phyloP scores from a whole-genome alignment of 306 rosid species.

The Corylus avellana region DNA sequence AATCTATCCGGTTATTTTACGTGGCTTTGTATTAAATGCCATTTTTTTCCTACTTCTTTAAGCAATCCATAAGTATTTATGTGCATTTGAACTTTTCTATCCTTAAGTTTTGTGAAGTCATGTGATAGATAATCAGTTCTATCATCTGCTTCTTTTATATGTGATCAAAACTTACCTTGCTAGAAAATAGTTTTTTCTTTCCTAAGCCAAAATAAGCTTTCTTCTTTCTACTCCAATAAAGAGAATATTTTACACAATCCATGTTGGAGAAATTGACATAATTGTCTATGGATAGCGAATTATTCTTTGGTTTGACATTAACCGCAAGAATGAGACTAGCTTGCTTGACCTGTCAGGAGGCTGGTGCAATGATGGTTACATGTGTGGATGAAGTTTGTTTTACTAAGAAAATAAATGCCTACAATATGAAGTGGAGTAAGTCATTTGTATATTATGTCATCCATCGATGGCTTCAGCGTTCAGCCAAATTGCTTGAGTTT shows the following conservation, averaged over 20 bases:
- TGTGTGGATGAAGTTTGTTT: too few species aligned
- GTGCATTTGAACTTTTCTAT: background rate
- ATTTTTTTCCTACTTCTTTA: background rate
- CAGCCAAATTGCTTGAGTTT: too few species aligned
- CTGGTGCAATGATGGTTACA: background rate
- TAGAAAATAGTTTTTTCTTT: background rate
- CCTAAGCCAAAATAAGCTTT: background rate
- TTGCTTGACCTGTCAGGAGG: background rate
- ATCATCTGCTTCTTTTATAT: background rate
- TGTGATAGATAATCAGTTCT: background rate
- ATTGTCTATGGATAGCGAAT: background rate
- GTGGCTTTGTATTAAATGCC: background rate
- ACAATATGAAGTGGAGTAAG: too few species aligned
- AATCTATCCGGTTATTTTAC: background rate
- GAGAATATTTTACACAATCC: background rate
- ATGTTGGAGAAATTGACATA: background rate
- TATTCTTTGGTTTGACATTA: background rate
- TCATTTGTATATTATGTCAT: too few species aligned
- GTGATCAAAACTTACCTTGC: background rate
- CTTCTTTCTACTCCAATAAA: background rate
- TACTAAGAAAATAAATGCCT: too few species aligned
- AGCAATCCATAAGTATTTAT: background rate
- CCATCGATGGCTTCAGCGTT: too few species aligned
- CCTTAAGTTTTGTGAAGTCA: background rate
- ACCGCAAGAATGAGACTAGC: background rate